Evolutionary conservation across 768 basidiomycete species (phyloP).

Genomic region (Tricholoma matsutake): DNA sequence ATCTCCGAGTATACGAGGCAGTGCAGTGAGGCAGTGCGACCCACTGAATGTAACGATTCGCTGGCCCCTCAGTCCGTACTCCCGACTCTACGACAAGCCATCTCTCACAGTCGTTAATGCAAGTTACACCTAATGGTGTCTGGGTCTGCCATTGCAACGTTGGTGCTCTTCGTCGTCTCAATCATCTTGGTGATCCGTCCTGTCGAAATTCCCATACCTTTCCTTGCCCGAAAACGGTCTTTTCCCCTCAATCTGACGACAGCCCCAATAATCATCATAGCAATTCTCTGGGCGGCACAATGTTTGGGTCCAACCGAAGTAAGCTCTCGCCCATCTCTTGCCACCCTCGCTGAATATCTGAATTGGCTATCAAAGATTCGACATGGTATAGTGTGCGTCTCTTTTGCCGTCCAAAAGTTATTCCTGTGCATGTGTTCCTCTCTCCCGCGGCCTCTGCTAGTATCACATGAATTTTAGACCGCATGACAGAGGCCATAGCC

Average conservation of each 20-base stretch:
- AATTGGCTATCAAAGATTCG: constrained; percentile 40
- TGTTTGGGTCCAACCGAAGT: constrained; percentile 42
- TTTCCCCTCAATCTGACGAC: constrained; percentile 49
- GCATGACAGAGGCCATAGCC: not conserved
- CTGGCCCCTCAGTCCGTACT: no score
- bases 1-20: not conserved
- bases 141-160: constrained; percentile 43
- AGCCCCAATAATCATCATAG: constrained; percentile 51
- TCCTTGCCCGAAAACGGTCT: constrained; percentile 25
- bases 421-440: not conserved
- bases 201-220: constrained; percentile 37
- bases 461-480: not conserved
- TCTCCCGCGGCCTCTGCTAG: not conserved
- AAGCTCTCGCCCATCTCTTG: not conserved
- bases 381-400: constrained; percentile 65
- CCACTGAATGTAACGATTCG: no score
- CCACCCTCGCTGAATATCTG: not conserved
- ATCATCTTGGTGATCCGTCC: constrained; percentile 51
- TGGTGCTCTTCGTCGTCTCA: constrained; percentile 51
- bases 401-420: constrained; percentile 9
- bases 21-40: not conserved
- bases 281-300: constrained; percentile 52
- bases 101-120: not conserved
- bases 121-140: constrained; percentile 35
- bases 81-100: not conserved